These are phyloP conservation scores for Hibiscus trionum DNA, from an alignment of 345 rosid species.

Conservation along the genomic window DNA sequence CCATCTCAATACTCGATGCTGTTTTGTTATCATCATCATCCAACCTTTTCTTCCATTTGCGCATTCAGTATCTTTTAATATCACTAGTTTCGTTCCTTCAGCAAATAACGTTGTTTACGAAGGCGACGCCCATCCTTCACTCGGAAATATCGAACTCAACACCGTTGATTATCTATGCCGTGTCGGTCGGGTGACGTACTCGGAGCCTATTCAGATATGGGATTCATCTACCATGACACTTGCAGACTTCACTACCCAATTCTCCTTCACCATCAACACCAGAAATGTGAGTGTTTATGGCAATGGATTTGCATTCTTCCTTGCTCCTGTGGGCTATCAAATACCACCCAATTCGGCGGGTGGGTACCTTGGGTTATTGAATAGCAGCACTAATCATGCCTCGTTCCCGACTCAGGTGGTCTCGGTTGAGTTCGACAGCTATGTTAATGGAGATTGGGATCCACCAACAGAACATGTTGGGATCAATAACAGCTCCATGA, in stretches of 20 bases:
- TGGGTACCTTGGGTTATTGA: constrained; percentile 15
- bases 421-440: constrained; percentile 14
- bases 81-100: not conserved
- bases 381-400: constrained; percentile 6
- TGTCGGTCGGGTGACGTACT: constrained; percentile 27
- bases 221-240: constrained; percentile 15
- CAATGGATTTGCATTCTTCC: constrained; percentile 33
- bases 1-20: not conserved
- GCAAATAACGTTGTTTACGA: not conserved
- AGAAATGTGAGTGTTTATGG: not conserved
- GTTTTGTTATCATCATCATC: not conserved
- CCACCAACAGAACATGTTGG: constrained; percentile 28
- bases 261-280: constrained; percentile 25
- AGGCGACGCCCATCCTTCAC: not conserved
- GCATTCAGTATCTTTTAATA: not conserved
- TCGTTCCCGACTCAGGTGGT: not conserved
- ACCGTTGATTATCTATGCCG: constrained; percentile 1
- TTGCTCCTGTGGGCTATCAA: constrained; percentile 15
- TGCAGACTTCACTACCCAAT: constrained; percentile 29
- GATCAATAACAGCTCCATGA: constrained; percentile 31
- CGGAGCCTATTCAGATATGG: constrained; percentile 22
- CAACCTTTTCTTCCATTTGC: not conserved
- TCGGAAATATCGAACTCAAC: constrained; percentile 25
- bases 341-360: constrained; percentile 19
- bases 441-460: constrained; percentile 3